Conservation (phyloP, 1,284 basidiomycete genomes). For the Papiliotrema nemorosa region DNA sequence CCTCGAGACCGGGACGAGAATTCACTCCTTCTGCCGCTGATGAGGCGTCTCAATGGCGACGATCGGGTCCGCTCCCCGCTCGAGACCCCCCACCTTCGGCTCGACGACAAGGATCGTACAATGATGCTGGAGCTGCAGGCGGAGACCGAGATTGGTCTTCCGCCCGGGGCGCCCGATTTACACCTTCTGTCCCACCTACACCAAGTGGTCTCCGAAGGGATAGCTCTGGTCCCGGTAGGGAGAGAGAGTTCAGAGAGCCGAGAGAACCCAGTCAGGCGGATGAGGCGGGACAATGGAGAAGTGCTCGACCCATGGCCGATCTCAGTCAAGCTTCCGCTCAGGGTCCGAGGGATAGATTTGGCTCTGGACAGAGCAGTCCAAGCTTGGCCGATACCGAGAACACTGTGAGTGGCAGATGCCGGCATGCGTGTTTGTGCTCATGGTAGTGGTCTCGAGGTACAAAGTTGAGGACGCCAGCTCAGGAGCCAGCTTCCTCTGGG, state of each 20-base stretch:
- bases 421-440: no score
- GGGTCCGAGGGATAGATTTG: slow-evolving; percentile 20
- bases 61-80: slow-evolving; percentile 77
- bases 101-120: slow-evolving; percentile 31
- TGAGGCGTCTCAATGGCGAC: slow-evolving; percentile 67
- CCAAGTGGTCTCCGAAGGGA: slow-evolving; percentile 28
- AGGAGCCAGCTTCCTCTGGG: slow-evolving; percentile 16
- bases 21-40: slow-evolving; percentile 50
- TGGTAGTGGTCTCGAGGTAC: slow-evolving; percentile 49
- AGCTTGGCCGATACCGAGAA: slow-evolving; percentile 69
- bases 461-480: slow-evolving; percentile 34
- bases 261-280: slow-evolving; percentile 47
- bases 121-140: slow-evolving; percentile 17
- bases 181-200: slow-evolving; percentile 35
- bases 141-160: slow-evolving; percentile 50
- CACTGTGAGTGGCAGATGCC: slow-evolving; percentile 34
- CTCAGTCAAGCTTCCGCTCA: slow-evolving; percentile 11
- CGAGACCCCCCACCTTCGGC: slow-evolving; percentile 40
- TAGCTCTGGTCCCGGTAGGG: slow-evolving; percentile 27
- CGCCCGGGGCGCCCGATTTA: slow-evolving; percentile 51
- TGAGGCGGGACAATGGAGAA: slow-evolving; percentile 52
- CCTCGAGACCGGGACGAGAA: slow-evolving; percentile 26
- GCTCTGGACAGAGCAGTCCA: slow-evolving; percentile 23
- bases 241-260: slow-evolving; percentile 13
- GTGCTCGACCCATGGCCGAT: slow-evolving; percentile 43